Evolutionary conservation across 2,329 filamentous ascomycete genomes (phyloP), one percentile per base, ranked within the genome.

Genomic region (Plectosphaerella cucumerina): DNA sequence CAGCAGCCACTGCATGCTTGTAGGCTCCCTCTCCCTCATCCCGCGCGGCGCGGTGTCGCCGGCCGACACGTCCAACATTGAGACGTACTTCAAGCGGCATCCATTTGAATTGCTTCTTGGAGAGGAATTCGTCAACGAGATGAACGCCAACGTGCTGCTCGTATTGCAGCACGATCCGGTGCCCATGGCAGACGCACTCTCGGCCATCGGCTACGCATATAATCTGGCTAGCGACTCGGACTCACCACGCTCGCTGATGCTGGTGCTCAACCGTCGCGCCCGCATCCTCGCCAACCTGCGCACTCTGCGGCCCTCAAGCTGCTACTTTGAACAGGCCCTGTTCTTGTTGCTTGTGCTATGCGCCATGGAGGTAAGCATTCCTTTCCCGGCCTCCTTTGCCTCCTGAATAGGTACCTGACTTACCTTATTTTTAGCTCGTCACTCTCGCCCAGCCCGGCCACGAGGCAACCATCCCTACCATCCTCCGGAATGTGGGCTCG

Each of bases 1-100:
- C 26, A 31, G 26, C 26, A 31, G 26, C 12, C 26, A 9, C 26
- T 31, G 26, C n/a, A 42, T 8, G n/a, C 39, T 42, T 8, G 39
- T 51, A 11, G 48, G 51, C 5, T 44, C 41, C 35, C 48, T 61
- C 5, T 49, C 56, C 23, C 47, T 56, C 17, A 60, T 65, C 22
- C 62, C 62, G 14, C 57, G 56, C 5, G 61, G 62, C 4, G 55
- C 59, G 8, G 56, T 66, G 22, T 48, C 56, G 14, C 44, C 50
- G 9, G 58, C 58, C 5, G 64, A 67, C 44, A 53, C 64, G 44
- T 53, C 59, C 12, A 57, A 58, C 15, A 58, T 66, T 44, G 59
- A 65, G 43, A 31, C 60, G 1, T 67, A 66, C 49, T 67, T 66
- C 50, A 60, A 50, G 34, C 56, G 62, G 5, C 63, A 66, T 44